phyloP scores from a whole-genome alignment of 73 alveolate genomes.

The Tetrahymena thermophila region DNA sequence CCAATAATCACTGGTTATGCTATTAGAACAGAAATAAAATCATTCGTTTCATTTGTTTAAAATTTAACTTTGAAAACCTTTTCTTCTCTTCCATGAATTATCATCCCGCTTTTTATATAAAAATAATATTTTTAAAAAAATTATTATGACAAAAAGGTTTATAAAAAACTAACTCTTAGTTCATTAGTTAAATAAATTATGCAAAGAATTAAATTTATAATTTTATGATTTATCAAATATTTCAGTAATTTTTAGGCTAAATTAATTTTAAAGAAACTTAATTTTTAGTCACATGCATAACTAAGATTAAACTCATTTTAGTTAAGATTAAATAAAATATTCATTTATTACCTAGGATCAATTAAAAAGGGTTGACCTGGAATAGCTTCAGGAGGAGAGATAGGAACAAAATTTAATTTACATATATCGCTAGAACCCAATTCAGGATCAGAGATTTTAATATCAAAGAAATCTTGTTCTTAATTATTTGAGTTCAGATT shows the following conservation, averaged over 20 bases:
- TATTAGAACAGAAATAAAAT: constrained; percentile 47
- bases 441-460: constrained; percentile 27
- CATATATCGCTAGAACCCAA: constrained; percentile 21
- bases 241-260: no score
- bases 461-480: constrained; percentile 6
- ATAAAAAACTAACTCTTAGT: no score
- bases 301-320: no score
- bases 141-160: no score
- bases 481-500: constrained; percentile 2
- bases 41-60: constrained; percentile 45
- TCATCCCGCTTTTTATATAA: not conserved
- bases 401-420: constrained; percentile 18
- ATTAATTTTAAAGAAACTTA: no score
- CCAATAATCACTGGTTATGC: constrained; percentile 53
- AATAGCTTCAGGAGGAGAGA: constrained; percentile 31
- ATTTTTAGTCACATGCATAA: no score
- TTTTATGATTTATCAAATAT: no score
- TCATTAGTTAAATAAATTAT: no score
- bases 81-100: constrained; percentile 26
- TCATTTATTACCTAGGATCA: not conserved
- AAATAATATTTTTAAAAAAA: no score
- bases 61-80: constrained; percentile 49
- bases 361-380: constrained; percentile 24
- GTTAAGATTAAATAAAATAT: no score
- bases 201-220: no score